Conservation (phyloP, 768 basidiomycete species). For the Suillus variegatus region DNA sequence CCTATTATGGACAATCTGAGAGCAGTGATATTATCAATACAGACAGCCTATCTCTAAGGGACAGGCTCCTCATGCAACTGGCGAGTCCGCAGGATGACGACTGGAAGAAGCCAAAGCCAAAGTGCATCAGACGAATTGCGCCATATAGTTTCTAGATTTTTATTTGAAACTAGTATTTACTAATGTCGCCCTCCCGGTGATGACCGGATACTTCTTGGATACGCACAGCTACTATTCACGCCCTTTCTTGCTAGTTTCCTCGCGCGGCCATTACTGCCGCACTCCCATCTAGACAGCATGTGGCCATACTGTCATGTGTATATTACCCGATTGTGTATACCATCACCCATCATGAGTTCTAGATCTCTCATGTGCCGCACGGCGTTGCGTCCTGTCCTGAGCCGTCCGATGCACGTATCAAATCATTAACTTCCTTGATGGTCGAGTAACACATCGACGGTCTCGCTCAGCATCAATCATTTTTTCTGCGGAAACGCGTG, state of each 20-base stretch:
- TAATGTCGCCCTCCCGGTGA: neutral
- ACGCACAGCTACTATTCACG: neutral
- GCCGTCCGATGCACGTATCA: neutral
- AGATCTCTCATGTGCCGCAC: neutral
- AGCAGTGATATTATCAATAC: neutral
- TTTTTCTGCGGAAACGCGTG: neutral
- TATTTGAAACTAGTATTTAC: neutral
- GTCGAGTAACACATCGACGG: neutral
- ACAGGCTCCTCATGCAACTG: neutral
- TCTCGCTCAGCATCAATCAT: neutral
- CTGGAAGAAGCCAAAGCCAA: constrained; percentile 11
- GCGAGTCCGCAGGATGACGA: constrained; percentile 4
- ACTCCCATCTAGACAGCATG: neutral
- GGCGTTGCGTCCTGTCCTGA: neutral
- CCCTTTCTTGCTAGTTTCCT: neutral
- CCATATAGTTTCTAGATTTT: constrained; percentile 1
- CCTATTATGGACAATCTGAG: neutral
- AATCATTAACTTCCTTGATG: neutral
- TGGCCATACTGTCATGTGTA: neutral
- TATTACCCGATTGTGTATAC: neutral
- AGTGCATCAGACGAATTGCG: constrained; percentile 12
- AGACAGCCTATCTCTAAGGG: neutral
- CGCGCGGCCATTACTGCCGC: neutral
- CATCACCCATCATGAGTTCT: neutral
- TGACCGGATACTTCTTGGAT: neutral